These are phyloP conservation scores for Scenedesmus sp. DNA, from an alignment of 163 green algal species.

Conservation along the genomic window DNA sequence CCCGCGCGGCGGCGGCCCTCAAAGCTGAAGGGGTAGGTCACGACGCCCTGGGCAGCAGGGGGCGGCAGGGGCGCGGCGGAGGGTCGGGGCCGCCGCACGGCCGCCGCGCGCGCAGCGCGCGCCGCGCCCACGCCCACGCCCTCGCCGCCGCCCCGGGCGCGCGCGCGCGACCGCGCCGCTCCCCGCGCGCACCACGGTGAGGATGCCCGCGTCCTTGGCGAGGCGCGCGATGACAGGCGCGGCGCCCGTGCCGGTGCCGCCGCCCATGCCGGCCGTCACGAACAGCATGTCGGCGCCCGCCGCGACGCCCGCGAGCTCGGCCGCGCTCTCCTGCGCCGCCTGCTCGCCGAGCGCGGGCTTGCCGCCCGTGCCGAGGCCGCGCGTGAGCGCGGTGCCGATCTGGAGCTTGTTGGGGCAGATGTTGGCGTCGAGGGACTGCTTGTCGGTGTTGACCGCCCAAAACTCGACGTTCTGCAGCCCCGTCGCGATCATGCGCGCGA, in stretches of 20 bases:
- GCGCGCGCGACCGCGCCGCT: too few species aligned
- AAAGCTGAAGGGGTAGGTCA: slow-evolving; percentile 96
- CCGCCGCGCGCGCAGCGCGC: too few species aligned
- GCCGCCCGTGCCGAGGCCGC: slow-evolving; percentile 86
- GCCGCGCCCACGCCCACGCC: too few species aligned
- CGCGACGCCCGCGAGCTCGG: slow-evolving; percentile 71
- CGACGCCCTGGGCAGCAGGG: slow-evolving; percentile 81
- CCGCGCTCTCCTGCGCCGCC: slow-evolving; percentile 89
- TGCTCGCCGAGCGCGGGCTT: slow-evolving; percentile 88
- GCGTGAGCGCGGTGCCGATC: slow-evolving; percentile 76
- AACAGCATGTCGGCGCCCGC: slow-evolving; percentile 80
- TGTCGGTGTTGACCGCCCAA: slow-evolving; percentile 93
- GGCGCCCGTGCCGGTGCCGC: slow-evolving; percentile 89
- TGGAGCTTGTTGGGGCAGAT: slow-evolving; percentile 93
- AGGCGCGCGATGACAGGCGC: slow-evolving; percentile 85
- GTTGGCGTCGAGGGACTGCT: slow-evolving; percentile 90
- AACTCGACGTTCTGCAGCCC: slow-evolving; percentile 90
- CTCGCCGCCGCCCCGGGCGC: too few species aligned
- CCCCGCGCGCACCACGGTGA: slow-evolving; percentile 17
- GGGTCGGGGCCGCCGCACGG: too few species aligned
- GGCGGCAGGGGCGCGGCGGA: slow-evolving; percentile 64
- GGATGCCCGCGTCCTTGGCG: slow-evolving; percentile 60
- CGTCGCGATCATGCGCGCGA: slow-evolving; percentile 92
- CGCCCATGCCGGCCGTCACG: slow-evolving; percentile 95
- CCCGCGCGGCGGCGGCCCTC: slow-evolving; percentile 79